Base-by-base conservation (phyloP, 768 basidiomycete genomes). In the Solioccasus polychromus region DNA sequence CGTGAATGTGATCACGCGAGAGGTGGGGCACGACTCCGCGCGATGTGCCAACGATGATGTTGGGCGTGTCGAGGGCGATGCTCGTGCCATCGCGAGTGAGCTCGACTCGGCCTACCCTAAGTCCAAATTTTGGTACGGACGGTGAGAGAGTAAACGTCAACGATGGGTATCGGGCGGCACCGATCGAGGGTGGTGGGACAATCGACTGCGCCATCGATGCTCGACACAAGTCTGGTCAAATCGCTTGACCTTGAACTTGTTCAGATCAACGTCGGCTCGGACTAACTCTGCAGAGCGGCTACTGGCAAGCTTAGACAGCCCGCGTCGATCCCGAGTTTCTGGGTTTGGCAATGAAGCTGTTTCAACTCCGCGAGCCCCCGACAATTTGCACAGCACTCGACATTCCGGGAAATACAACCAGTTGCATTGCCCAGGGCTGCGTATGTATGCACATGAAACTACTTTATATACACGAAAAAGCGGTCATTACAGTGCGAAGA, bases 21-120 rank as follows among this genome's bases (percentile, higher is more conserved):
- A 91, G 68, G 62, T 92, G 89, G 1, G 84, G 83, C 0, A 92
- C 71, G 22, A 83, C 71, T 0, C 89, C 89, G 12, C 89, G 80
- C 34, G 84, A 84, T 4, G 88, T 88, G 4, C 74, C 62, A 0
- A 80, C 72, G 20, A 88, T 59, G 35, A 86, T 48, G 3, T 73
- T 76, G 1, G 89, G 89, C 0, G 88, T 90, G 25, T 66, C 56
- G 17, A 87, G 69, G 11, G 70, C 59, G 34, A 78, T 59, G 42
- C 12, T 28, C 18, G n/a, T n/a, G 26, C 23, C 11, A 9, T 39
- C 23, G 51, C 60, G 59, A 6, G 30, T 44, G 41, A 66, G 48
- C 17, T 19, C 26, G 32, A 66, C 4, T 17, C 31, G 52, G 14
- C 64, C 64, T 2, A 53, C 30, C n/a, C 66, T 61, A 1, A 64